phyloP scores from a whole-genome alignment of 192 early-diverging fungal species.

The Umbelopsis sp. region DNA sequence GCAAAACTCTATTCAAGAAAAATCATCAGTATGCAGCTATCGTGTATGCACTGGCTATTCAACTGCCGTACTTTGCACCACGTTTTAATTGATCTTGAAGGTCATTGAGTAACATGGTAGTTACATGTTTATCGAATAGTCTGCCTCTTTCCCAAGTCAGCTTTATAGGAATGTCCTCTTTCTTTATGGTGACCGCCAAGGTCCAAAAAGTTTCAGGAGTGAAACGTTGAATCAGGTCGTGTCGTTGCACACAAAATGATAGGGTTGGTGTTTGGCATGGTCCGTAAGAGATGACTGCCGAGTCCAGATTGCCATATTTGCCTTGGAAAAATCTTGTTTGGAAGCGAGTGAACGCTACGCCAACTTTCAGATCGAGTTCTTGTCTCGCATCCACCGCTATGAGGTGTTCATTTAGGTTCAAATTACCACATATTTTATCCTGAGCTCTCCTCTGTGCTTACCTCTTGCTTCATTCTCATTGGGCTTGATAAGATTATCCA shows the following conservation, averaged over 20 bases:
- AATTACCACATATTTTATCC: background rate
- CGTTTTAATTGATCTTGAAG: conserved; percentile 32
- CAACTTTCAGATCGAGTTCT: conserved; percentile 57
- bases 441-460: background rate
- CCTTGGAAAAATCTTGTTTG: conserved; percentile 60
- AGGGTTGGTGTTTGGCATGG: conserved; percentile 58
- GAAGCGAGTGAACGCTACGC: conserved; percentile 45
- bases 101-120: conserved; percentile 32
- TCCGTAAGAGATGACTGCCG: conserved; percentile 50
- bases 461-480: conserved; percentile 56
- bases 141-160: conserved; percentile 31
- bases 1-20: conserved; percentile 14
- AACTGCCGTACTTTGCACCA: conserved; percentile 44
- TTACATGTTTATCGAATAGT: conserved; percentile 49
- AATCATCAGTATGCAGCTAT: background rate
- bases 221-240: conserved; percentile 58
- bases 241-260: conserved; percentile 55
- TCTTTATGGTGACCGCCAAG: conserved; percentile 30
- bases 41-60: background rate
- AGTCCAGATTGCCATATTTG: conserved; percentile 56
- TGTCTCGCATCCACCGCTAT: conserved; percentile 56
- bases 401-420: background rate
- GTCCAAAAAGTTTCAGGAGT: conserved; percentile 54
- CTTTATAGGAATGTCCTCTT: conserved; percentile 23
- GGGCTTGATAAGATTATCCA: conserved; percentile 50